Evolutionary conservation across 116 monocot genomes (phyloP), one percentile per base, ranked within the genome.

Genomic region (Thalassia testudinum): DNA sequence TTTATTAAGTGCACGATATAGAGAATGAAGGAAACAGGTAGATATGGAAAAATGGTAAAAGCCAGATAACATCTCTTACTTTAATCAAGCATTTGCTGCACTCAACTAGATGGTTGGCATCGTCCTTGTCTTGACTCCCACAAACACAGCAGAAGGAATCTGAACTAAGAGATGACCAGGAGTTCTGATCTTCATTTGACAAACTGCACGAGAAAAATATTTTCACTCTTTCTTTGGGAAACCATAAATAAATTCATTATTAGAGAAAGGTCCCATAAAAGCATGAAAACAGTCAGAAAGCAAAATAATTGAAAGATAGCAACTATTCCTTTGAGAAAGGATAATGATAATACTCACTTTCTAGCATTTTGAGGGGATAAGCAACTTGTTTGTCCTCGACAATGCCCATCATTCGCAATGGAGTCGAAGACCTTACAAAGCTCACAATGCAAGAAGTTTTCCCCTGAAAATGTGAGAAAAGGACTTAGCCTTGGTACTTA

Each of bases 131-230:
- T 26, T 79, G 78, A 49, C 81, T 71, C 65, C 85, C 72, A 68
- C 97, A 97, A 29, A 97, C 89, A 79, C 79, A 89, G 57, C 97
- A 97, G 28, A 74, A 82, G 56, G 67, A 66, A 81, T 79, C 77
- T 29, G 60, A 72, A 68, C 59, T 57, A 5, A 42, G n/a, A n/a
- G n/a, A n/a, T 43, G 66, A 25, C n/a, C 47, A 42, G 26, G 25
- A 34, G 48, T 47, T 60, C 26, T 24, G 29, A 12, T 28, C 50
- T 67, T 64, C 63, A 50, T 44, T 50, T 59, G 49, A 24, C 38
- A 43, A 53, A 59, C 85, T 85, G 72, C 55, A 66, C 28, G 14
- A 54, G 16, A 52, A 52, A 24, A 52, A 17, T 2, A 52, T 7
- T 25, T 17, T 10, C 5, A 11, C n/a, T 47, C n/a, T 24, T 22